Evolutionary conservation across 208 protist species (phyloP).

Genomic region (Leishmania tarentolae): DNA sequence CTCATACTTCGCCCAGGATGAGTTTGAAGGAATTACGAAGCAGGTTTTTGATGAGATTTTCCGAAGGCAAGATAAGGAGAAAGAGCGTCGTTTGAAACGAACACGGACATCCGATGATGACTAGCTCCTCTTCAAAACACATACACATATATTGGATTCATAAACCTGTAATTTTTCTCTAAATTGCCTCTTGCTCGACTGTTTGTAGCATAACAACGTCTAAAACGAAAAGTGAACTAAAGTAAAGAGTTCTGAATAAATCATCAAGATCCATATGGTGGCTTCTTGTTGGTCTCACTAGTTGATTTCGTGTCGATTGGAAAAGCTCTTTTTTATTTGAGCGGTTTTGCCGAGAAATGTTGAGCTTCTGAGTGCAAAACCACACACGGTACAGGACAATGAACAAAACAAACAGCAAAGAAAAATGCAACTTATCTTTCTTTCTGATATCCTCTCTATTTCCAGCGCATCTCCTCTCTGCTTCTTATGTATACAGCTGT

Average conservation of each 20-base stretch:
- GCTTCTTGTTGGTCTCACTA: neutral
- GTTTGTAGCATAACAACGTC: constrained; percentile 3
- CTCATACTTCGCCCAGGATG: constrained; percentile 83
- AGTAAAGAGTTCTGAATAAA: neutral
- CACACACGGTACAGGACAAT: neutral
- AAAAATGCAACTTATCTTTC: neutral
- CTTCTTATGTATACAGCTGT: neutral
- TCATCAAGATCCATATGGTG: neutral
- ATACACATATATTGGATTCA: neutral
- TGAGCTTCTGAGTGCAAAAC: neutral
- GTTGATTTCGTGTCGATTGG: neutral
- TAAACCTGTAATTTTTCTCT: neutral
- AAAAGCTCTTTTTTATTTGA: constrained; percentile 11
- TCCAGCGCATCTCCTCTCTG: neutral
- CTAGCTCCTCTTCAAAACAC: constrained; percentile 18
- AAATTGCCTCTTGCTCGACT: neutral
- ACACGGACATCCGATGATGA: constrained; percentile 25
- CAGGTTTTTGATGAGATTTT: constrained; percentile 87
- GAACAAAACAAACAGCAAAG: neutral
- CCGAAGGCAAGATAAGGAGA: constrained; percentile 32
- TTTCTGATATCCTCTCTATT: neutral
- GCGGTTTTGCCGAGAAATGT: too few species aligned
- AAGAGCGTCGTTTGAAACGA: constrained; percentile 26
- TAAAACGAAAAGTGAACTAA: constrained; percentile 13
- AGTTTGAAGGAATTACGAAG: constrained; percentile 78